Percentiles rank a stretch among this genome's conserved stretches.
These are phyloP conservation scores for Fusarium sp. DNA, from an alignment of 2,329 filamentous ascomycete genomes.

Conservation along the genomic window DNA sequence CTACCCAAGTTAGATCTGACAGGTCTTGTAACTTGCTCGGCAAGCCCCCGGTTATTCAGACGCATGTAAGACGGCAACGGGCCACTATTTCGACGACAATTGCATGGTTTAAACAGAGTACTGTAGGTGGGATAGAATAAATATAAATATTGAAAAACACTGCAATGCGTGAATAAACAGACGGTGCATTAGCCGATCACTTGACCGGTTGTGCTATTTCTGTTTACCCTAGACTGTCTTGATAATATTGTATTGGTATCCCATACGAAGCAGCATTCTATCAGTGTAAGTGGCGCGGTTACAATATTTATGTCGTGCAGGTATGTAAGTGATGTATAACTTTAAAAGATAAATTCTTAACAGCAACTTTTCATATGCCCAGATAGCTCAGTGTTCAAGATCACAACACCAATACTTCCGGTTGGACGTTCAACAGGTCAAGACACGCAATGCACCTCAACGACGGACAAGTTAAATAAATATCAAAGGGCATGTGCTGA, in stretches of 20 bases:
- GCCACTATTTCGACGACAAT: slow-evolving; percentile 16
- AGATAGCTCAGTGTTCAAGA: background rate
- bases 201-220: background rate
- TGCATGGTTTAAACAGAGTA: background rate
- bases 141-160: background rate
- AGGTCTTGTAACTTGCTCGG: background rate
- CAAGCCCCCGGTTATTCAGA: slow-evolving; percentile 25
- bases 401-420: too few relatives aligned
- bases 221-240: slow-evolving; percentile 8
- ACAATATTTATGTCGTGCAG: background rate
- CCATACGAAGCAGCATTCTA: background rate
- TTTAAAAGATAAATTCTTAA: background rate
- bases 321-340: background rate
- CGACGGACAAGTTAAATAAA: too few relatives aligned
- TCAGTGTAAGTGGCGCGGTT: background rate
- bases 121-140: background rate
- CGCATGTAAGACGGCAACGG: slow-evolving; percentile 34
- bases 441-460: too few relatives aligned
- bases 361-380: background rate
- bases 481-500: too few relatives aligned
- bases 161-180: background rate
- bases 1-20: background rate
- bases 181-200: background rate
- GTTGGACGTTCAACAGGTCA: too few relatives aligned
- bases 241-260: background rate